Conservation (phyloP, 2,329 filamentous ascomycete species). For the Aspergillus vadensis region DNA sequence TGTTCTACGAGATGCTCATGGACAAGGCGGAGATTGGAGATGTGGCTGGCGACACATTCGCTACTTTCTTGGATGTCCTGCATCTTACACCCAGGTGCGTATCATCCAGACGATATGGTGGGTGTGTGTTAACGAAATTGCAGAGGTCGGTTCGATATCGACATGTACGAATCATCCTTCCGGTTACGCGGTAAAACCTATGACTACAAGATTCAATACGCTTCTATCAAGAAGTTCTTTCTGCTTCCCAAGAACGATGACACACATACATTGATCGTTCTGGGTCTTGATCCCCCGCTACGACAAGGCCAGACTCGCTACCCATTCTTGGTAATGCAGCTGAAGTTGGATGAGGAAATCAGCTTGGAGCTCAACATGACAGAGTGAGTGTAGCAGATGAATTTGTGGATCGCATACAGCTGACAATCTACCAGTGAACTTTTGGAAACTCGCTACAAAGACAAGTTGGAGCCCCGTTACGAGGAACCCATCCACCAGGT, state of each 20-base stretch:
- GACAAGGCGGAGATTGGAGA: conserved; percentile 99
- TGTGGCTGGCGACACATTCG: conserved; percentile 96
- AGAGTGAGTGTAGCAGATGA: conserved; percentile 53
- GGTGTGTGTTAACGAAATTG: conserved; percentile 18
- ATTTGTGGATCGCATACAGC: background rate
- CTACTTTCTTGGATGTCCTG: conserved; percentile 93
- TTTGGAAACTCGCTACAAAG: conserved; percentile 82
- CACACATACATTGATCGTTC: conserved; percentile 88
- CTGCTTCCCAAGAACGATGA: conserved; percentile 98
- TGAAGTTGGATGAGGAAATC: conserved; percentile 96
- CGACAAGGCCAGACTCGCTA: conserved; percentile 97
- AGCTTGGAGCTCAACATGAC: conserved; percentile 96
- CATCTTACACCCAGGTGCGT: conserved; percentile 88
- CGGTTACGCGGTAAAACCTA: conserved; percentile 97
- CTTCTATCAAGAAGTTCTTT: conserved; percentile 98
- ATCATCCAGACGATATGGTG: conserved; percentile 10
- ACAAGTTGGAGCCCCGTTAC: conserved; percentile 84
- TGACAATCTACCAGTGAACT: conserved; percentile 57
- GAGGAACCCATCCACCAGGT: conserved; percentile 93
- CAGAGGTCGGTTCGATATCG: conserved; percentile 98
- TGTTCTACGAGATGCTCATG: conserved; percentile 98
- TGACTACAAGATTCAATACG: conserved; percentile 99
- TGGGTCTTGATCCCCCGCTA: conserved; percentile 90
- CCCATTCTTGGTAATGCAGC: conserved; percentile 98
- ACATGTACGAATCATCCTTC: conserved; percentile 99